These are phyloP conservation scores for Monosporascus sp. DNA, from an alignment of 2,329 filamentous ascomycete species.

Conservation along the genomic window DNA sequence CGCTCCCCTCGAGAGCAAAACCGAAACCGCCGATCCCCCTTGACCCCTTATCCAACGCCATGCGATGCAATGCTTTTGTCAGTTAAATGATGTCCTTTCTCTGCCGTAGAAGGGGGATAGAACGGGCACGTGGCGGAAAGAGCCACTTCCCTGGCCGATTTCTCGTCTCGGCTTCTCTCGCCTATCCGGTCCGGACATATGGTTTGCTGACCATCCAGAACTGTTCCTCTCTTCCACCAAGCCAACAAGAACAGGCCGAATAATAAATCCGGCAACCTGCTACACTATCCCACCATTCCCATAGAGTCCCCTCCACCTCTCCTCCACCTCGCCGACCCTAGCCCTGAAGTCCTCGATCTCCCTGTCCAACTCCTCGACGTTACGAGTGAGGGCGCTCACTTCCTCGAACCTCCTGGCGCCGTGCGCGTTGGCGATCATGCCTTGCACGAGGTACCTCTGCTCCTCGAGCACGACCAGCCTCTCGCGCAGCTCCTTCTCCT, in stretches of 20 bases:
- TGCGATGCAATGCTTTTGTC: slow-evolving; percentile 17
- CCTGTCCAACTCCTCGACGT: slow-evolving; percentile 72
- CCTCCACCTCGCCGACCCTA: slow-evolving; percentile 63
- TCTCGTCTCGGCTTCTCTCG: not conserved
- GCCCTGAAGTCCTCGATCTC: slow-evolving; percentile 67
- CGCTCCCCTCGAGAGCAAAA: too few relatives aligned
- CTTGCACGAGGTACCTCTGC: slow-evolving; percentile 81
- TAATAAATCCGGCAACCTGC: slow-evolving; percentile 2
- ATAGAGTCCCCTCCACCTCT: slow-evolving; percentile 50
- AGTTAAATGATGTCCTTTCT: not conserved
- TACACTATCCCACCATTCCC: slow-evolving; percentile 17
- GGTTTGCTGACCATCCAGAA: not conserved
- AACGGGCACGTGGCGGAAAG: not conserved
- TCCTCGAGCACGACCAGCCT: slow-evolving; percentile 81
- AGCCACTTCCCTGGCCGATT: not conserved
- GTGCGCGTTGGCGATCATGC: slow-evolving; percentile 76
- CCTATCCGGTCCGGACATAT: too few relatives aligned
- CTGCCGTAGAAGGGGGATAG: not conserved
- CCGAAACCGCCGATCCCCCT: too few relatives aligned
- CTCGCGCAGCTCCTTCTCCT: slow-evolving; percentile 79
- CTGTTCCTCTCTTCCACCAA: not conserved
- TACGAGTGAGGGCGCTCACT: slow-evolving; percentile 70
- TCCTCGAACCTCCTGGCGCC: slow-evolving; percentile 80
- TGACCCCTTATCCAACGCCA: slow-evolving; percentile 16
- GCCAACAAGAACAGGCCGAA: not conserved